Evolutionary conservation across 1,284 basidiomycete genomes (phyloP).

Genomic region (Cryptococcus sp.): DNA sequence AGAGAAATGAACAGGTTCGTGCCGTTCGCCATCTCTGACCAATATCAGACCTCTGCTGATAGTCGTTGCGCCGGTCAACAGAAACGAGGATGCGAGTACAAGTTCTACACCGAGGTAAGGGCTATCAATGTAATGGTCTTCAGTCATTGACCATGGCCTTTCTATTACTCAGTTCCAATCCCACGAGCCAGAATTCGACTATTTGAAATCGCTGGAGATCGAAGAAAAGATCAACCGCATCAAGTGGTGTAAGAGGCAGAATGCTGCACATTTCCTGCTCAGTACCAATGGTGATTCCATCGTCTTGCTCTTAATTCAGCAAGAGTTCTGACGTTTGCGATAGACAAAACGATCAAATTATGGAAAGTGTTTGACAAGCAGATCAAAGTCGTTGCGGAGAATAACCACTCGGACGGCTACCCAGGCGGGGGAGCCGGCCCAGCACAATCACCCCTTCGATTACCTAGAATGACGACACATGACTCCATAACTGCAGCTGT

Average conservation of each 20-base stretch:
- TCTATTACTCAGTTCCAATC: conserved; percentile 68
- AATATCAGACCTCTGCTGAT: background rate
- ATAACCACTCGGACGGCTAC: conserved; percentile 85
- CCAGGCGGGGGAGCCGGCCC: conserved; percentile 58
- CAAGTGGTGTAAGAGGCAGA: conserved; percentile 99
- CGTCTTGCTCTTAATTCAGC: background rate
- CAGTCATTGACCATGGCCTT: background rate
- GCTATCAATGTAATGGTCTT: background rate
- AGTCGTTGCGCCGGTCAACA: conserved; percentile 45
- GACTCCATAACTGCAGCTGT: conserved; percentile 99
- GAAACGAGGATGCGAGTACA: conserved; percentile 99
- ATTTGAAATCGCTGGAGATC: conserved; percentile 98
- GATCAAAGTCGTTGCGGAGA: conserved; percentile 92
- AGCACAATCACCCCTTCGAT: conserved; percentile 62
- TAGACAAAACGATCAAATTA: conserved; percentile 99
- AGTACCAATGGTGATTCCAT: conserved; percentile 83
- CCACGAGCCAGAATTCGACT: conserved; percentile 99
- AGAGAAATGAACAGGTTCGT: conserved; percentile 94
- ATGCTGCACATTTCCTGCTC: conserved; percentile 93
- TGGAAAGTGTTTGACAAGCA: conserved; percentile 99
- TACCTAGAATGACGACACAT: conserved; percentile 88
- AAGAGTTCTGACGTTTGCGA: background rate
- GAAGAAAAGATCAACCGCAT: conserved; percentile 99
- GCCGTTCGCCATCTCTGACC: background rate
- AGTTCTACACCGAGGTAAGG: conserved; percentile 90